Evolutionary conservation across 2,329 filamentous ascomycete species (phyloP), one percentile per base, ranked within the genome.

Genomic region (Zymoseptoria crescenta): DNA sequence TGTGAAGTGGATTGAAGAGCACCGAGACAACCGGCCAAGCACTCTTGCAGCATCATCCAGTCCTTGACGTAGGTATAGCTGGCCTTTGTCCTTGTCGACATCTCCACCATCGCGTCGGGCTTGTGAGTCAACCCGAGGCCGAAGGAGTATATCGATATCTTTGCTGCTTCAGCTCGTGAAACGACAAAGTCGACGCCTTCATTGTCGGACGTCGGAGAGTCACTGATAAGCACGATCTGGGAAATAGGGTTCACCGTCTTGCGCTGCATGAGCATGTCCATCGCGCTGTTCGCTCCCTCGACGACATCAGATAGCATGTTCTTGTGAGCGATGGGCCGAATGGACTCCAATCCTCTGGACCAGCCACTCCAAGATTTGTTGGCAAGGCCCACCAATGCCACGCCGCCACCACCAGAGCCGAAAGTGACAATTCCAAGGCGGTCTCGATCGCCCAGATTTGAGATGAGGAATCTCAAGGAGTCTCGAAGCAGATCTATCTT

Each of bases 1-100:
- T 99, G 94, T n/a, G 94, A 97, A 28, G 91, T 87, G 1, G 90
- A 91, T 74, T 99, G 94, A 72, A 97, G 83, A 13, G 91, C 87
- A 52, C 94, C 94, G 28, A 99, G 79, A 69, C 93, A 97, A 50
- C 94, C 94, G 24, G 92, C 94, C 51, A 96, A 82, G 73, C 94
- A 97, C 74, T 99, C 94, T 28, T 94, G 87, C 41, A 99, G 82
- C 93, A 97, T 99, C 93, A 97, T 97, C 94, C 94, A 99, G 74
- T 99, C 94, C 76, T 97, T 99, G 67, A 99, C 92, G 69, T 97
- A 99, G 1, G 91, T 95, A 71, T 97, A 99, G 1, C 91, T 95
- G 4, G 92, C 94, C 77, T 97, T 99, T 3, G 94, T 99, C 61
- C 91, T 84, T 6, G 89, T 94, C 0, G 94, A 97, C 10, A 99